Base-by-base conservation (phyloP, 2,329 filamentous ascomycete genomes). In the Diaporthe sp. region DNA sequence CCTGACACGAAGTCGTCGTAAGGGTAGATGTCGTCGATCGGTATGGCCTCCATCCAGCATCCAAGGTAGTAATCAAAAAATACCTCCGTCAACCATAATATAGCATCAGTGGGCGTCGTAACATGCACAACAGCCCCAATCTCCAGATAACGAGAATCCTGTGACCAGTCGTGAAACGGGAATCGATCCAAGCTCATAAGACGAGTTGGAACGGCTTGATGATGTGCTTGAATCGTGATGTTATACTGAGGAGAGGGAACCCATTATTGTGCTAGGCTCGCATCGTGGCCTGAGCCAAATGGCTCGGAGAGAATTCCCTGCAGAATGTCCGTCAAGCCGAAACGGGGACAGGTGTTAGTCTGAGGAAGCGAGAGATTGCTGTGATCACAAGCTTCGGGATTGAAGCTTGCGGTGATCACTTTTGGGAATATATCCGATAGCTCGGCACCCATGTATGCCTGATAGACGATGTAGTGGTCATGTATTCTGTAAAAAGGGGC, bases 1-100 rank as follows among this genome's bases (percentile, higher is more conserved):
- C 12, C 2, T 8, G 17, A 37, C 22, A 9, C 9, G 17, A 37
- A 58, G 7, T 4, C 4, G 31, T 31, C 9, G 55, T 3, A 1
- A 7, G 31, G 5, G 2, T 2, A 1, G 8, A 7, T 10, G 15
- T 1, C 31, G 10, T 3, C 2, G 13, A 7, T 13, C 28, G 15
- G 25, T 0, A 9, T 34, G 25, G 25, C 12, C 0, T 12, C 31
- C 3, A 25, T 0, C 60, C 60, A 63, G n/a, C n/a, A 31, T 6
- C 1, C 22, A 2, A 20, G 12, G 7, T 63, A 63, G 9, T 44
- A 3, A 15, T 10, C 3, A 28, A 28, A 3, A 4, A 42, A 9
- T 2, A 1, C 0, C 9, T 42, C 2, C 34, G 37, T 42, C 34
- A 61, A 42, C 6, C 0, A 25, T 7, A 39, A 2, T 17, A 44